These are phyloP conservation scores for Wickerhamiella musiphila DNA, from an alignment of 805 yeast genomes.

Conservation along the genomic window DNA sequence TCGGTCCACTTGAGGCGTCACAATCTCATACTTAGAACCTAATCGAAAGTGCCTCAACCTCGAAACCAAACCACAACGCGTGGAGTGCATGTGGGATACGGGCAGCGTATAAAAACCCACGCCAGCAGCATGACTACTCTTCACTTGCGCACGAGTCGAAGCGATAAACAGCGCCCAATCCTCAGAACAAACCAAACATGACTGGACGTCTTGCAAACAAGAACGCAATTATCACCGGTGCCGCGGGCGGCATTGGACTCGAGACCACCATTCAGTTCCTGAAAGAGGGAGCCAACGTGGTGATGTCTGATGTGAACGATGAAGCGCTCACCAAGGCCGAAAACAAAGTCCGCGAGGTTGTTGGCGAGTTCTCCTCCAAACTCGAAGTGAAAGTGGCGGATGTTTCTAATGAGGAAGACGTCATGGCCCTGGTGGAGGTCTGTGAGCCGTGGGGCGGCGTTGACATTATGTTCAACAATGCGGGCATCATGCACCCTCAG, in stretches of 20 bases:
- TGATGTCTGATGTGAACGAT: conserved; percentile 55
- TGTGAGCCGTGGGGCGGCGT: conserved; percentile 60
- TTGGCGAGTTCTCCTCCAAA: conserved; percentile 58
- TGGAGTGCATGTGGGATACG: no score
- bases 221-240: conserved; percentile 33
- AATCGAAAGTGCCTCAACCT: no score
- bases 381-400: conserved; percentile 24
- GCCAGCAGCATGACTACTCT: no score
- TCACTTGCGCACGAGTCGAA: no score
- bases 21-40: no score
- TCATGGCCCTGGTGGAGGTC: conserved; percentile 26
- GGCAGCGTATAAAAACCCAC: no score
- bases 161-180: no score
- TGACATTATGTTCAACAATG: conserved; percentile 72
- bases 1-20: no score
- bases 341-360: conserved; percentile 47
- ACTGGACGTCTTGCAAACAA: conserved; percentile 21
- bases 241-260: conserved; percentile 25
- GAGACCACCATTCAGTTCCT: conserved; percentile 55
- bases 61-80: no score
- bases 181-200: no score
- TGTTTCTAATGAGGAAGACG: conserved; percentile 21
- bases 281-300: conserved; percentile 75
- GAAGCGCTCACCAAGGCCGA: conserved; percentile 36
- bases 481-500: conserved; percentile 42